Percentiles rank a stretch among this genome's conserved stretches.
Conservation (phyloP, 176 grass and related monocot species). For the Echinochloa phyllopogon region DNA sequence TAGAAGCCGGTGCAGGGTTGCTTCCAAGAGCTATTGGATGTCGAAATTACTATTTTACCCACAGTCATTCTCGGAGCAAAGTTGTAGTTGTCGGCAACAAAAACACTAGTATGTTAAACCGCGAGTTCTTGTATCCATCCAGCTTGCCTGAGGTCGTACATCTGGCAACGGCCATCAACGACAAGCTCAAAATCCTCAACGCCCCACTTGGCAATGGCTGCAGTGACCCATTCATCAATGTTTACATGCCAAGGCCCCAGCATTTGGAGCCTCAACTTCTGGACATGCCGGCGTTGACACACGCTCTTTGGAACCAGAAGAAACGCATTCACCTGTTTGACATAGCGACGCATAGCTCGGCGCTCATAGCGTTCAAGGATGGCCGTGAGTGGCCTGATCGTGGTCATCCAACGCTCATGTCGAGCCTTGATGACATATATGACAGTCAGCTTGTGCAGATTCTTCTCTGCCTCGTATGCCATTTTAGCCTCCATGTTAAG, state of each 20-base stretch:
- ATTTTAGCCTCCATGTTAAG: conserved; percentile 18
- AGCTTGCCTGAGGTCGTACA: background rate
- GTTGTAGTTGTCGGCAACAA: too few species aligned
- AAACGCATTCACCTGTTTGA: conserved; percentile 29
- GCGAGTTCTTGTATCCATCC: background rate
- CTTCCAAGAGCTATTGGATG: too few species aligned
- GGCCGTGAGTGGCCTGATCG: background rate
- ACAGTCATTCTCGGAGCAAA: too few species aligned
- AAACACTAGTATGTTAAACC: too few species aligned
- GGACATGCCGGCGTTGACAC: background rate
- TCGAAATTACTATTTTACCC: too few species aligned
- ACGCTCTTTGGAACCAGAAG: background rate
- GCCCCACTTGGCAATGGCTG: conserved; percentile 25
- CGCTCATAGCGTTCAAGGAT: conserved; percentile 26
- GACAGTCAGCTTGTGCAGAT: background rate
- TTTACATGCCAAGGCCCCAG: background rate
- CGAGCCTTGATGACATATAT: conserved; percentile 14
- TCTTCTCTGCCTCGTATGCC: conserved; percentile 10
- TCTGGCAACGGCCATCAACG: rapidly evolving
- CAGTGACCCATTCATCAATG: conserved; percentile 25
- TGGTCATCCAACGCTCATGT: conserved; percentile 13
- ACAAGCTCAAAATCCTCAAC: conserved; percentile 41
- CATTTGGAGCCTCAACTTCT: conserved; percentile 36
- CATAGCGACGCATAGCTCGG: conserved; percentile 16
- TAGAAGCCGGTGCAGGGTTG: too few species aligned